A percentile compares a stretch with the other conserved stretches of the same genome.
phyloP scores from a whole-genome alignment of 163 green algal species.

The Botryococcus braunii region DNA sequence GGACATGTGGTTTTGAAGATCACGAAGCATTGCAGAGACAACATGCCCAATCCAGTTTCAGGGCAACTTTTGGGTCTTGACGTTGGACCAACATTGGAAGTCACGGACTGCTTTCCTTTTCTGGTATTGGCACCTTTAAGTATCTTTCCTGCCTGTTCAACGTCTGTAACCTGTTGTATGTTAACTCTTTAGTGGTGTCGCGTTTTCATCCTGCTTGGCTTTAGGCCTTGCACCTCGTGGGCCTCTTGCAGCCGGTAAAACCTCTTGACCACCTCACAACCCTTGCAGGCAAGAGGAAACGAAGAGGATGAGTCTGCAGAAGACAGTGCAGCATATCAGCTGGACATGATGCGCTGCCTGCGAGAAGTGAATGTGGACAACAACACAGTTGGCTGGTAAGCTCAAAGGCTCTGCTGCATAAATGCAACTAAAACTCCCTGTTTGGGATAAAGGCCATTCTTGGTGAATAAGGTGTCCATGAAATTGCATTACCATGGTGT shows the following conservation, averaged over 20 bases:
- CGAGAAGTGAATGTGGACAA: slow-evolving; percentile 97
- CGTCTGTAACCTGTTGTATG: too few relatives aligned
- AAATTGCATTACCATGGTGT: too few relatives aligned
- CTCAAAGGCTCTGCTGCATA: too few relatives aligned
- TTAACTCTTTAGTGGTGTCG: not conserved
- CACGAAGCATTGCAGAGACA: slow-evolving; percentile 87
- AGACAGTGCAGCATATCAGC: slow-evolving; percentile 86
- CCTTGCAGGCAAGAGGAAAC: slow-evolving; percentile 18
- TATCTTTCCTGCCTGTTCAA: too few relatives aligned
- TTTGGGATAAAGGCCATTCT: too few relatives aligned
- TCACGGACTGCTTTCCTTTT: slow-evolving; percentile 98
- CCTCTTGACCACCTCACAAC: too few relatives aligned
- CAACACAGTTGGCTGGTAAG: slow-evolving; percentile 96
- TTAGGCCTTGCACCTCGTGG: too few relatives aligned
- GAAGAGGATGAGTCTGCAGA: slow-evolving; percentile 49
- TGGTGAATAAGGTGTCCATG: too few relatives aligned
- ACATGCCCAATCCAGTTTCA: slow-evolving; percentile 61
- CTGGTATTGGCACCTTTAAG: too few relatives aligned
- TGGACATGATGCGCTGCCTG: slow-evolving; percentile 98
- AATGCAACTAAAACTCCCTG: too few relatives aligned
- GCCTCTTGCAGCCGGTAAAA: too few relatives aligned
- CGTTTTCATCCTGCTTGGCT: too few relatives aligned
- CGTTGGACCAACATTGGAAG: slow-evolving; percentile 88
- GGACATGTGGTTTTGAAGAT: slow-evolving; percentile 91
- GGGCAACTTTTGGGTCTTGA: slow-evolving; percentile 96